phyloP scores from a whole-genome alignment of 352 stramenopile genomes.

The Phytophthora pluvialis region DNA sequence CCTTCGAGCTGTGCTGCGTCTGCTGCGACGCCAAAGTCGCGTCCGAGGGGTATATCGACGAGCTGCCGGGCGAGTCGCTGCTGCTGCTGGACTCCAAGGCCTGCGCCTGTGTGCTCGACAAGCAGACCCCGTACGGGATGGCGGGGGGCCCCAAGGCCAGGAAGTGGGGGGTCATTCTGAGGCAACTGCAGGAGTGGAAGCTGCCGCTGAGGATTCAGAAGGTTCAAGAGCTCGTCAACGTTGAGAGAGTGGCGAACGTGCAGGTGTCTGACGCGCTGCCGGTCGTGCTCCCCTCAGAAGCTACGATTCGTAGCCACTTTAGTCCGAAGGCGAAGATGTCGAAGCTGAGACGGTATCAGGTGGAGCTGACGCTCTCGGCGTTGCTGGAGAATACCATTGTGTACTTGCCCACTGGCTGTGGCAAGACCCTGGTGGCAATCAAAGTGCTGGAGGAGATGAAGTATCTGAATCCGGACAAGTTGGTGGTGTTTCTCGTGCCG shows the following conservation, averaged over 20 bases:
- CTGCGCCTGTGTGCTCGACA: slow-evolving; percentile 44
- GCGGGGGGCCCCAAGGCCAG: slow-evolving; percentile 12
- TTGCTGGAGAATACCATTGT: slow-evolving; percentile 83
- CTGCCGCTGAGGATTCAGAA: slow-evolving; percentile 36
- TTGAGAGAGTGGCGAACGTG: not conserved
- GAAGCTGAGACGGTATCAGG: slow-evolving; percentile 63
- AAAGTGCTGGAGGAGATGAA: slow-evolving; percentile 77
- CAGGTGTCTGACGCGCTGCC: slow-evolving; percentile 5
- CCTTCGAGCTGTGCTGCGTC: slow-evolving; percentile 63
- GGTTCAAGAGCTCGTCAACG: slow-evolving; percentile 23
- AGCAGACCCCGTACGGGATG: slow-evolving; percentile 11
- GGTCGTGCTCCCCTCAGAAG: slow-evolving; percentile 40
- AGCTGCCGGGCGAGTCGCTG: slow-evolving; percentile 40
- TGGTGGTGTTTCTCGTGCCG: slow-evolving; percentile 76
- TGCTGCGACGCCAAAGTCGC: slow-evolving; percentile 57
- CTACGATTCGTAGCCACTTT: slow-evolving; percentile 41
- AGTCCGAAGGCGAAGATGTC: slow-evolving; percentile 51
- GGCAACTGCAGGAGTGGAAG: slow-evolving; percentile 35
- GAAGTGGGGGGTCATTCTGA: slow-evolving; percentile 49
- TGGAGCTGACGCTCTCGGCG: slow-evolving; percentile 70
- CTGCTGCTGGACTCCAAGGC: slow-evolving; percentile 61
- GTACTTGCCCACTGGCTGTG: slow-evolving; percentile 79
- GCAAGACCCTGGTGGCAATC: slow-evolving; percentile 80
- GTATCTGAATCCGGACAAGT: slow-evolving; percentile 54
- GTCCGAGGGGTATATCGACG: slow-evolving; percentile 45